Evolutionary conservation across 139 green algal species (phyloP).

Genomic region (Parachlorella kessleri): DNA sequence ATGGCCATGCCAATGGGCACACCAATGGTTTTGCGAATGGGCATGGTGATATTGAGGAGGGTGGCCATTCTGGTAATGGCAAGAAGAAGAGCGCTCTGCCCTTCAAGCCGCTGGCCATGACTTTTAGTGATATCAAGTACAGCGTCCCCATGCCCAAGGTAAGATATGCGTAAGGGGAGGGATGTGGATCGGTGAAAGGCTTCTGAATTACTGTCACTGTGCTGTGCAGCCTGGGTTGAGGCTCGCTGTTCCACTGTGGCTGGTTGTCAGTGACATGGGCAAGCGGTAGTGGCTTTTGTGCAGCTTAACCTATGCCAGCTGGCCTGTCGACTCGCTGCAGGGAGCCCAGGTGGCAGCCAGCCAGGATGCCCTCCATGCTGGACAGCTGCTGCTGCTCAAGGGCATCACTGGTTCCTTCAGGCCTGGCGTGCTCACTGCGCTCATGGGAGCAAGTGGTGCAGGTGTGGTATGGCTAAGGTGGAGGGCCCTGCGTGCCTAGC

Average conservation of each 20-base stretch:
- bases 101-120: slow-evolving; percentile 42
- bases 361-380: neutral
- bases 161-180: too few relatives aligned
- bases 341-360: neutral
- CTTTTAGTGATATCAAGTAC: slow-evolving; percentile 43
- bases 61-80: neutral
- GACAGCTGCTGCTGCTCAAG: slow-evolving; percentile 31
- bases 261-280: too few relatives aligned
- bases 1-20: too few relatives aligned
- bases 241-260: too few relatives aligned
- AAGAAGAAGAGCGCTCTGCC: slow-evolving; percentile 18
- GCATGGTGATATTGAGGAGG: neutral
- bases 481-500: too few relatives aligned
- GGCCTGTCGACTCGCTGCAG: neutral
- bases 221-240: too few relatives aligned
- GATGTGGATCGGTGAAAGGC: too few relatives aligned
- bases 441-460: slow-evolving; percentile 46
- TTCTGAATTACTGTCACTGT: too few relatives aligned
- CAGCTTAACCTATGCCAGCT: neutral
- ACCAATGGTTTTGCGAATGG: too few relatives aligned
- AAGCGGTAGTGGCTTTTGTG: neutral
- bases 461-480: too few relatives aligned
- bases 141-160: slow-evolving; percentile 24
- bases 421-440: slow-evolving; percentile 52
- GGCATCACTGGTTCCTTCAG: slow-evolving; percentile 49